Conservation (phyloP, 257 asterid species). For the Agastache rugosa region DNA sequence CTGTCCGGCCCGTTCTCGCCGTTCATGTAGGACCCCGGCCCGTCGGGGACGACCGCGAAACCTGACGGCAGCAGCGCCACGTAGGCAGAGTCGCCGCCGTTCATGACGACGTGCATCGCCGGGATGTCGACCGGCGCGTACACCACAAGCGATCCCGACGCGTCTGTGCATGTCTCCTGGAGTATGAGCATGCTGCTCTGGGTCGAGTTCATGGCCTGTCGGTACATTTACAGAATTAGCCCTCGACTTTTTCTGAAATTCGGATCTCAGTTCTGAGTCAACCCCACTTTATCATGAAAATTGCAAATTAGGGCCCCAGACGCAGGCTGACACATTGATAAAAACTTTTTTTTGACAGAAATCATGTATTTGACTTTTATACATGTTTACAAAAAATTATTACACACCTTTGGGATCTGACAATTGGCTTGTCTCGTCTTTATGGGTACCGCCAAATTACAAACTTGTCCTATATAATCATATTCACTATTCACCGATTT, state of each 20-base stretch:
- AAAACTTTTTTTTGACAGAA: conserved; percentile 27
- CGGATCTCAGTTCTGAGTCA: conserved; percentile 31
- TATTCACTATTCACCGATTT: background rate
- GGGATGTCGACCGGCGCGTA: conserved; percentile 99
- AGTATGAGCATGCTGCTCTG: conserved; percentile 91
- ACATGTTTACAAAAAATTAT: conserved; percentile 9
- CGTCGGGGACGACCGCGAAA: conserved; percentile 85
- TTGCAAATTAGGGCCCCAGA: conserved; percentile 25
- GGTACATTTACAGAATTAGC: conserved; percentile 25
- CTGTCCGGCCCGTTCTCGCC: conserved; percentile 50
- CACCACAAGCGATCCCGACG: conserved; percentile 86
- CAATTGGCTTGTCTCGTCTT: conserved; percentile 12
- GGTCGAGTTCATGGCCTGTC: conserved; percentile 68
- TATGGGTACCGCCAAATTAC: conserved; percentile 47
- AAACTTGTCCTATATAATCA: conserved; percentile 48
- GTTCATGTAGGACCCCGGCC: conserved; percentile 59
- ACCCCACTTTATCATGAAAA: conserved; percentile 32
- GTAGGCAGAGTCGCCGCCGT: conserved; percentile 94
- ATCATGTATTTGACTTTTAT: conserved; percentile 59
- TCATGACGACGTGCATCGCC: conserved; percentile 92
- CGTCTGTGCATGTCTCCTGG: conserved; percentile 84
- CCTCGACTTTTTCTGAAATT: conserved; percentile 33
- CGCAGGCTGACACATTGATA: conserved; percentile 42
- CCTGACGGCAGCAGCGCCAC: conserved; percentile 95
- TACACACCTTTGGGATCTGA: conserved; percentile 27